Base-by-base conservation (phyloP, 2,329 filamentous ascomycete species). In the Aspergillus sclerotialis region DNA sequence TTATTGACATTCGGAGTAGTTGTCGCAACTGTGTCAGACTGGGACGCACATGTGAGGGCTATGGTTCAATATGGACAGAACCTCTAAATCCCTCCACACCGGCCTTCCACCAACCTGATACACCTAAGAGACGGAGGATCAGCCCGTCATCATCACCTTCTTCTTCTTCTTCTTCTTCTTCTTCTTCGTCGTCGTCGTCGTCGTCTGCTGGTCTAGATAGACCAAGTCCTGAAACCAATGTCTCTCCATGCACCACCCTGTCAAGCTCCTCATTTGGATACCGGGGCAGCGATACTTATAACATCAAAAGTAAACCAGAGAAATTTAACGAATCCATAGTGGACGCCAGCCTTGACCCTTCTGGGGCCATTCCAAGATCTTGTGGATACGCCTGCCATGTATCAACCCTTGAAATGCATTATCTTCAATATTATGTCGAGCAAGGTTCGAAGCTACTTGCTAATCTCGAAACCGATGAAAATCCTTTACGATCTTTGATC, bases 401-500 rank as follows among this genome's bases (percentile, higher is more conserved):
- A 8, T 53, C 56, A 2, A 32, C 44, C 7, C 36, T 49, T 23
- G 58, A 63, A 40, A 47, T 47, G 14, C 53, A 59, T 28, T 63
- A 61, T 36, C 50, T 63, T 14, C 58, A 61, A 43, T 62, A 62
- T 29, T 56, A 61, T 28, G 47, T 56, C 27, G 56, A 59, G 35
- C 39, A 48, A 30, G 58, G 55, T 5, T 62, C 58, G 18, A 52
- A 47, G 29, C 46, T 60, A 4, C 35, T 62, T 19, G 51, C 52
- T 13, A 62, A 62, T n/a, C 45, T 63, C 5, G 58, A 63, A 39
- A 60, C 41, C 15, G 48, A 53, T 27, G 54, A 56, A 14, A 62
- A 62, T 15, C 58, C 59, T 2, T 39, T 62, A 9, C 56, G 57
- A 8, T 56, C 52, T 7, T 36, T 61, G 16, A 37, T 62, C 2